These are phyloP conservation scores for Tetragonia tetragonoides DNA, from an alignment of 148 eudicot species.

Conservation along the genomic window DNA sequence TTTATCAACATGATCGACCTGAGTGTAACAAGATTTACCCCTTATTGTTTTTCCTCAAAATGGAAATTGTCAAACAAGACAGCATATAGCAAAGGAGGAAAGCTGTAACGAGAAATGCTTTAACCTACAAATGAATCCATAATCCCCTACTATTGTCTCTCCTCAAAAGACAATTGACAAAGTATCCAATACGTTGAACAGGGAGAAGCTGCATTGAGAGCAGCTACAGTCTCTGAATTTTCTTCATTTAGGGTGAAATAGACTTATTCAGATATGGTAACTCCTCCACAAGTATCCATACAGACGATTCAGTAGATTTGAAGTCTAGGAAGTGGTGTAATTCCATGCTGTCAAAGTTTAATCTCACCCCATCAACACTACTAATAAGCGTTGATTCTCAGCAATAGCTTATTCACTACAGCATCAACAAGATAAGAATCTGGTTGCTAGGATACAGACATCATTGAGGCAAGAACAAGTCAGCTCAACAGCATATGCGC, in stretches of 20 bases:
- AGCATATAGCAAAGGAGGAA: too few relatives aligned
- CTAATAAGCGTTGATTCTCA: not conserved
- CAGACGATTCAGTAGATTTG: not conserved
- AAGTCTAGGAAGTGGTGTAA: not conserved
- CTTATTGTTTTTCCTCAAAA: too few relatives aligned
- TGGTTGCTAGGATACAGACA: not conserved
- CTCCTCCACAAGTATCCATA: not conserved
- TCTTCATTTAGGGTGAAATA: not conserved
- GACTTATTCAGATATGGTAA: not conserved
- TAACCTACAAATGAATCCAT: too few relatives aligned
- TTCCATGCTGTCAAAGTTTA: not conserved
- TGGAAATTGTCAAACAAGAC: too few relatives aligned
- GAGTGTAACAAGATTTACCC: too few relatives aligned
- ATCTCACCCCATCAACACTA: not conserved
- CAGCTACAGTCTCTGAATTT: not conserved
- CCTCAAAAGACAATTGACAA: not conserved
- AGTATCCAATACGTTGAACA: not conserved
- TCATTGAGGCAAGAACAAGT: not conserved
- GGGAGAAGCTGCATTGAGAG: not conserved
- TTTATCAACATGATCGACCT: too few relatives aligned
- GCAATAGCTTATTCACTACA: constrained; percentile 1
- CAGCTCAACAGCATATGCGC: not conserved
- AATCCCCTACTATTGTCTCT: not conserved
- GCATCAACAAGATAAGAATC: not conserved
- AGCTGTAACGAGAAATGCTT: too few relatives aligned